A percentile compares a stretch with the other conserved stretches of the same genome.
Conservation (phyloP, 352 stramenopile genomes). For the Pythium utonaiense region DNA sequence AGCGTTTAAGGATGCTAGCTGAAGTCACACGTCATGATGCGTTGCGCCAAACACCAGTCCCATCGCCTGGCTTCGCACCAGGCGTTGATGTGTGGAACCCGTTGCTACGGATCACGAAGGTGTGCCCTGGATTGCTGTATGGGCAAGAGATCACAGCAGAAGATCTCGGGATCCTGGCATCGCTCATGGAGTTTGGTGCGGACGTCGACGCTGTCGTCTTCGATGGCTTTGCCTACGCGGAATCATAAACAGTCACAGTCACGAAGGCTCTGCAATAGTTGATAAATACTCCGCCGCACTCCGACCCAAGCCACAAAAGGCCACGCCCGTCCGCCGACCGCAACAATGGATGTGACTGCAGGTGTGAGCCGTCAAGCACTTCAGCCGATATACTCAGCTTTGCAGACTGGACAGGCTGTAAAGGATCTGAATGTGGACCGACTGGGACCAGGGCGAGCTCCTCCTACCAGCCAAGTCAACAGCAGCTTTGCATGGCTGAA, state of each 20-base stretch:
- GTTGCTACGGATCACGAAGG: not conserved
- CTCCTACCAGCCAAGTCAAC: too few relatives aligned
- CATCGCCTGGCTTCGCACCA: not conserved
- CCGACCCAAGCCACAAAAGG: too few relatives aligned
- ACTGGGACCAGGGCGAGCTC: too few relatives aligned
- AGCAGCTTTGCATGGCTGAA: too few relatives aligned
- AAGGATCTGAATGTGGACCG: too few relatives aligned
- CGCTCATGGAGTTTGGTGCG: not conserved
- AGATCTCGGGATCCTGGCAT: not conserved
- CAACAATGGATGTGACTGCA: too few relatives aligned
- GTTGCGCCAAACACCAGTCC: not conserved
- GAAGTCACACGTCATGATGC: not conserved
- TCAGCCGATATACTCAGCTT: too few relatives aligned
- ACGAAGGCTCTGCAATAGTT: not conserved
- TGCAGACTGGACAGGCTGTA: too few relatives aligned
- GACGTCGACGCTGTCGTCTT: not conserved
- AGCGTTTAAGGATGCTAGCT: not conserved
- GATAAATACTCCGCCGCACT: not conserved
- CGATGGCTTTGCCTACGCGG: not conserved
- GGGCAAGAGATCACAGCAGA: not conserved
- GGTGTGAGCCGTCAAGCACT: too few relatives aligned
- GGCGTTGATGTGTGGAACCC: not conserved
- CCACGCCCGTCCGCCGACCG: too few relatives aligned
- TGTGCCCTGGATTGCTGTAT: not conserved
- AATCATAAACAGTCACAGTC: not conserved